Evolutionary conservation across 1,284 basidiomycete genomes (phyloP).

Genomic region (Ustilago curta): DNA sequence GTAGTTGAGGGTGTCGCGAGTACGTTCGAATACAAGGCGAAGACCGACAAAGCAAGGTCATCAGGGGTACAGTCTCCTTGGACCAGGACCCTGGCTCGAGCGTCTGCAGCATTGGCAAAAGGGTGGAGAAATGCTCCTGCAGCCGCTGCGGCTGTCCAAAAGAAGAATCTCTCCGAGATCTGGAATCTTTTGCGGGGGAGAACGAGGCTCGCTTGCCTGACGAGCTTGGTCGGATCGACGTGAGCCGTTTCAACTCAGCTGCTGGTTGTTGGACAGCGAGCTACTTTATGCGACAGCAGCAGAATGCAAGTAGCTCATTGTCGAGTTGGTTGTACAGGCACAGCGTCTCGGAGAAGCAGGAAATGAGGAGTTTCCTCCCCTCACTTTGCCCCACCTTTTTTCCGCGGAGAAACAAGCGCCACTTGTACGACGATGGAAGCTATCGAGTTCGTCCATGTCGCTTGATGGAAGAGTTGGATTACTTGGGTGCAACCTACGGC

Average conservation of each 20-base stretch:
- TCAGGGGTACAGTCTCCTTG: background rate
- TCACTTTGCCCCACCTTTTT: too few species aligned
- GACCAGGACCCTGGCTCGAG: constrained; percentile 3
- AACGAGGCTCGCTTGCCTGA: constrained; percentile 5
- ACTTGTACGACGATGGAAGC: too few species aligned
- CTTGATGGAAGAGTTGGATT: background rate
- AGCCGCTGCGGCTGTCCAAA: background rate
- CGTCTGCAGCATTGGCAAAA: constrained; percentile 1
- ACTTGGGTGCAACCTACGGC: background rate
- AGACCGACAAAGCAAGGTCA: background rate
- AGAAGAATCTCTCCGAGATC: constrained; percentile 31
- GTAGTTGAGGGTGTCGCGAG: background rate
- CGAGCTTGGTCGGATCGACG: constrained; percentile 15
- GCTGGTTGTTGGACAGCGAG: too few species aligned
- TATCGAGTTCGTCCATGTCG: constrained; percentile 1
- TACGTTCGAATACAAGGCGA: background rate
- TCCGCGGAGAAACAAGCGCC: too few species aligned
- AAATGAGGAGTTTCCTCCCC: too few species aligned
- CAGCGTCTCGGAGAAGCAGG: too few species aligned
- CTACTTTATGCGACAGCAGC: too few species aligned
- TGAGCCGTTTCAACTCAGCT: constrained; percentile 11
- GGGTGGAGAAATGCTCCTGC: background rate
- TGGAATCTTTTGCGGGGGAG: constrained; percentile 14
- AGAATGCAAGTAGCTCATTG: too few species aligned
- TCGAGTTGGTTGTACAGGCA: too few species aligned